Conservation (phyloP, 169 alveolate genomes). For the Perkinsus olseni region DNA sequence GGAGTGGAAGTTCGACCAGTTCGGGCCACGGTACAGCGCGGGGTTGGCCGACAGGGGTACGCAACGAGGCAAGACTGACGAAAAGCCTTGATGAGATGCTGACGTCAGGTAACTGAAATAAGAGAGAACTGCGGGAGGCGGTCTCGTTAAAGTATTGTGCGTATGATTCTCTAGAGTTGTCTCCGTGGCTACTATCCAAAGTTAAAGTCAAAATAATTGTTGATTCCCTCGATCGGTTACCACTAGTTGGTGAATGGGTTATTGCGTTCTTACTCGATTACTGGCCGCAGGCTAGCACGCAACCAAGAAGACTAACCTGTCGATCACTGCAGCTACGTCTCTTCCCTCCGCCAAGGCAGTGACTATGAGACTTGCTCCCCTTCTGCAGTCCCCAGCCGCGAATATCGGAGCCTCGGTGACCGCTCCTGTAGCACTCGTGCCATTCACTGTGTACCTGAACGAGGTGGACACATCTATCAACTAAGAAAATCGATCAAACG, state of each 20-base stretch:
- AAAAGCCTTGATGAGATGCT: neutral
- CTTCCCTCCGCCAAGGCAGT: slow-evolving; percentile 50
- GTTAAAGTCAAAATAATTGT: too few relatives aligned
- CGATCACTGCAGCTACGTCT: slow-evolving; percentile 39
- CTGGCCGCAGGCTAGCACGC: too few relatives aligned
- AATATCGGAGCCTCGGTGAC: slow-evolving; percentile 12
- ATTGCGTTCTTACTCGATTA: too few relatives aligned
- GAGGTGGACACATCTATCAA: too few relatives aligned
- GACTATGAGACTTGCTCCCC: slow-evolving; percentile 50
- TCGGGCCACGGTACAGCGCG: neutral
- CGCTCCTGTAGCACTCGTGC: neutral
- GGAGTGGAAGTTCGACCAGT: neutral
- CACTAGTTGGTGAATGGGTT: too few relatives aligned
- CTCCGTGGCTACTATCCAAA: too few relatives aligned
- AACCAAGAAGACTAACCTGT: slow-evolving; percentile 9
- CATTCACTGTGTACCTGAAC: neutral
- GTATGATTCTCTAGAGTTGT: too few relatives aligned
- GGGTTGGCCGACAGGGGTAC: neutral
- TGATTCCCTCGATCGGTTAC: too few relatives aligned
- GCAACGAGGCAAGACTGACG: neutral
- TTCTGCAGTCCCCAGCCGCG: slow-evolving; percentile 55
- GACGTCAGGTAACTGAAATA: neutral
- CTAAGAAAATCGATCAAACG: neutral
- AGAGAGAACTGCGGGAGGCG: too few relatives aligned
- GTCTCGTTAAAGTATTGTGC: too few relatives aligned